Base-by-base conservation (phyloP, 345 rosid species). In the Clausena lansium region DNA sequence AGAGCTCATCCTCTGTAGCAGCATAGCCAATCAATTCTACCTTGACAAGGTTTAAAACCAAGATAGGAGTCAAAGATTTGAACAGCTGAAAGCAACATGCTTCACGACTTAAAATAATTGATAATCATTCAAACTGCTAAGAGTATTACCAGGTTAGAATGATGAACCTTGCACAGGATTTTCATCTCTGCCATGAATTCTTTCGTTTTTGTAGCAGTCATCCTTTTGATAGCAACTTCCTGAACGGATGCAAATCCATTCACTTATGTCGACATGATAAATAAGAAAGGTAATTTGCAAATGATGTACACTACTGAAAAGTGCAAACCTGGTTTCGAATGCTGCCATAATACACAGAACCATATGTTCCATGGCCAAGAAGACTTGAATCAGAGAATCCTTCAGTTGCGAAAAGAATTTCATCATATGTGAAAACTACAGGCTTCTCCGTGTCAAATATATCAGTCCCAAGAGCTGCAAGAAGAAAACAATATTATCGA, bases 101-200 rank as follows among this genome's bases (percentile, higher is more conserved):
- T 67, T 19, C 10, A 27, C 20, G 62, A 28, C 36, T 47, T 57
- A 69, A 50, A 28, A 33, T 9, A 73, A 63, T n/a, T 33, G 25
- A 24, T 22, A 24, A 76, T 55, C 73, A 61, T 55, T 58, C 67
- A 39, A 28, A 58, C 73, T 1, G 76, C 66, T 52, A 41, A 77
- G 72, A 75, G 75, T 52, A 76, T 73, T 95, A 93, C 99, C 96
- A 96, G 91, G 88, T 93, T 96, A 68, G 96, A 80, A 85, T 95
- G 99, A 84, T 95, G 99, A 82, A 95, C 98, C 83, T 82, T 95
- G 92, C 99, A 92, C 80, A 95, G 80, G 73, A 95, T 93, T 86
- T 93, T 95, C 94, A 95, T 86, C 85, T 95, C 99, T n/a, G 98
- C 94, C 79, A 85, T 84, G 81, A 95, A 95, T 87, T 95, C 98